Evolutionary conservation across 495 filamentous ascomycete species (phyloP).

Genomic region (Xylaria intraflava): DNA sequence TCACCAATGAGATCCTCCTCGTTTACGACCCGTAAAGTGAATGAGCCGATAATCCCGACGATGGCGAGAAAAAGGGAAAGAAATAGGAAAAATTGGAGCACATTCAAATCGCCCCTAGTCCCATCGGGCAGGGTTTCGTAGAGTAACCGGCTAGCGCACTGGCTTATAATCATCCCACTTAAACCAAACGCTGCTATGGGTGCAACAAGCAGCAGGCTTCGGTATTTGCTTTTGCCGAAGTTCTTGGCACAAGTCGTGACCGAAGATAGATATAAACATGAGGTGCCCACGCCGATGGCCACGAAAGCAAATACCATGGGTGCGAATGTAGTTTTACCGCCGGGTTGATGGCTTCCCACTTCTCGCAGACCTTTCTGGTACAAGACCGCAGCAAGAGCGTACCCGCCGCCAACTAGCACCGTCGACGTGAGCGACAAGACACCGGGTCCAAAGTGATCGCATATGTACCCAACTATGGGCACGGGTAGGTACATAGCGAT

Average conservation of each 20-base stretch:
- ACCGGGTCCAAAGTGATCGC: conserved; percentile 77
- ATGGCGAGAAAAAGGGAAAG: conserved; percentile 58
- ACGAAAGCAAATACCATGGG: conserved; percentile 82
- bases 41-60: conserved; percentile 66
- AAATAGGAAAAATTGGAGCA: conserved; percentile 80
- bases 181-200: conserved; percentile 91
- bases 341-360: conserved; percentile 35
- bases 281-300: conserved; percentile 72
- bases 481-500: conserved; percentile 85
- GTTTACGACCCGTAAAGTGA: conserved; percentile 60
- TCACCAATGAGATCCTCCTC: conserved; percentile 71
- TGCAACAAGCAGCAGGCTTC: conserved; percentile 79
- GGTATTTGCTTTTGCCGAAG: conserved; percentile 80
- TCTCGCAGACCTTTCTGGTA: conserved; percentile 58
- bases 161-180: conserved; percentile 91
- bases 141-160: conserved; percentile 73
- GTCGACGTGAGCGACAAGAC: conserved; percentile 66
- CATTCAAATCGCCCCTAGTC: conserved; percentile 70
- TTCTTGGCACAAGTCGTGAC: conserved; percentile 97
- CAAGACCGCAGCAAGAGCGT: conserved; percentile 72
- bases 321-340: conserved; percentile 56
- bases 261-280: conserved; percentile 76
- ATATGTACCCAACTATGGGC: conserved; percentile 80
- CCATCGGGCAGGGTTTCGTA: conserved; percentile 58
- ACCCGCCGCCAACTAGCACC: conserved; percentile 69